A percentile compares a stretch with the other conserved stretches of the same genome.
These are phyloP conservation scores for Trichosporon faecale DNA, from an alignment of 1,284 basidiomycete genomes.

Conservation along the genomic window DNA sequence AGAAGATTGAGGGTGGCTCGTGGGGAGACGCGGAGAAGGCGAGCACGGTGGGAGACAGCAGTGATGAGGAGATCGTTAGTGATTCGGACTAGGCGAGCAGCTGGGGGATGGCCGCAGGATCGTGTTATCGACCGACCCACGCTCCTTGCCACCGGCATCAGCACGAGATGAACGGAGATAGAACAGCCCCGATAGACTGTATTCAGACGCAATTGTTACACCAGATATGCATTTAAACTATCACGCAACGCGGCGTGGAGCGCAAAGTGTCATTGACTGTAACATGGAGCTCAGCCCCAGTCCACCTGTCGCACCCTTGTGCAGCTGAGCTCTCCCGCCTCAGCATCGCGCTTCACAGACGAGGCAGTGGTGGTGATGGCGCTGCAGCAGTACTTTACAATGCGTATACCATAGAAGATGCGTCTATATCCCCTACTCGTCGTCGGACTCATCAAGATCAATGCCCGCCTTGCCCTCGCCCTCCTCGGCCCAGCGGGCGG, in stretches of 20 bases:
- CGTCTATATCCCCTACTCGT: slow-evolving; percentile 15
- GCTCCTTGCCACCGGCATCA: not conserved
- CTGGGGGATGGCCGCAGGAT: too few species aligned
- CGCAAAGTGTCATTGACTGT: too few species aligned
- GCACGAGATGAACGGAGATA: not conserved
- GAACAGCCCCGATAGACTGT: slow-evolving; percentile 5
- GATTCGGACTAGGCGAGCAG: slow-evolving; percentile 12
- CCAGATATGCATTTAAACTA: slow-evolving; percentile 1
- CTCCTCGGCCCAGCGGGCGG: slow-evolving; percentile 64
- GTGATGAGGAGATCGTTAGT: slow-evolving; percentile 30
- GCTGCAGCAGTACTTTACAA: not conserved
- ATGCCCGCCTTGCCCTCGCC: slow-evolving; percentile 51
- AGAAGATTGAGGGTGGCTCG: slow-evolving; percentile 38
- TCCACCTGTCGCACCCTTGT: too few species aligned
- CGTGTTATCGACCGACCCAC: too few species aligned
- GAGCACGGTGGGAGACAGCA: slow-evolving; percentile 24
- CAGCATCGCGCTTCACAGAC: too few species aligned
- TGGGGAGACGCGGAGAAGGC: slow-evolving; percentile 36
- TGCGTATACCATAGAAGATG: slow-evolving; percentile 6
- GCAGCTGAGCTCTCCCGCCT: too few species aligned
- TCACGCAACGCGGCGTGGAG: too few species aligned
- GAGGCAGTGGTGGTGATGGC: too few species aligned
- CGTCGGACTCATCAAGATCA: slow-evolving; percentile 19
- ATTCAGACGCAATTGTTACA: slow-evolving; percentile 7
- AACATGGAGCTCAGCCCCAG: too few species aligned